Evolutionary conservation across 2,329 filamentous ascomycete species (phyloP).

Genomic region (Trichoderma sp.): DNA sequence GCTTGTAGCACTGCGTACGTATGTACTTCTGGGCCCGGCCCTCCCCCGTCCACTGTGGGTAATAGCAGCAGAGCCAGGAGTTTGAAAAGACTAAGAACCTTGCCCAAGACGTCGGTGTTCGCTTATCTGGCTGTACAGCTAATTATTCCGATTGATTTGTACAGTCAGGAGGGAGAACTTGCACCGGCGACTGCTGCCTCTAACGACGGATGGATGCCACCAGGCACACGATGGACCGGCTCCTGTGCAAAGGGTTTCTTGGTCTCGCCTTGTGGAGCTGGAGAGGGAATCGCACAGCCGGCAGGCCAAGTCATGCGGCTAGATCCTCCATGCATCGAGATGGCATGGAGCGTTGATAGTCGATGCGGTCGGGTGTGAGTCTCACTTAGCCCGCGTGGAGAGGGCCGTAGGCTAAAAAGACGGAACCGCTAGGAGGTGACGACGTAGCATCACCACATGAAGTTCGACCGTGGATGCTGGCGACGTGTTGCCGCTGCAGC

Average conservation of each 20-base stretch:
- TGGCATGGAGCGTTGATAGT: slow-evolving; percentile 15
- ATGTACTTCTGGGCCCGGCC: too few species aligned
- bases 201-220: slow-evolving; percentile 19
- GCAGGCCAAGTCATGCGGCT: slow-evolving; percentile 13
- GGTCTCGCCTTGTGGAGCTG: slow-evolving; percentile 12
- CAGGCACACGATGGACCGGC: slow-evolving; percentile 10
- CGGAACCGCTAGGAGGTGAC: background rate
- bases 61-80: slow-evolving; percentile 4
- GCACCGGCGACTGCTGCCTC: slow-evolving; percentile 11
- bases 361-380: background rate
- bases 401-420: slow-evolving; percentile 1
- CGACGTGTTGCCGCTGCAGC: slow-evolving; percentile 4
- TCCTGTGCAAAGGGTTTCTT: background rate
- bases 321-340: slow-evolving; percentile 14
- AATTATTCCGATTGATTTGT: slow-evolving; percentile 22
- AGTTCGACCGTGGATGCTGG: slow-evolving; percentile 23
- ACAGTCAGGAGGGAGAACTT: background rate
- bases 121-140: slow-evolving; percentile 26
- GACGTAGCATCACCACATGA: slow-evolving; percentile 6
- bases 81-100: slow-evolving; percentile 17
- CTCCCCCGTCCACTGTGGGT: slow-evolving; percentile 10
- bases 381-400: slow-evolving; percentile 2
- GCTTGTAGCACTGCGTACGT: background rate
- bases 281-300: background rate
- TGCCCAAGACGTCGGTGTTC: slow-evolving; percentile 23